These are phyloP conservation scores for Leccinum obscurum DNA, from an alignment of 768 basidiomycete species.

Conservation along the genomic window DNA sequence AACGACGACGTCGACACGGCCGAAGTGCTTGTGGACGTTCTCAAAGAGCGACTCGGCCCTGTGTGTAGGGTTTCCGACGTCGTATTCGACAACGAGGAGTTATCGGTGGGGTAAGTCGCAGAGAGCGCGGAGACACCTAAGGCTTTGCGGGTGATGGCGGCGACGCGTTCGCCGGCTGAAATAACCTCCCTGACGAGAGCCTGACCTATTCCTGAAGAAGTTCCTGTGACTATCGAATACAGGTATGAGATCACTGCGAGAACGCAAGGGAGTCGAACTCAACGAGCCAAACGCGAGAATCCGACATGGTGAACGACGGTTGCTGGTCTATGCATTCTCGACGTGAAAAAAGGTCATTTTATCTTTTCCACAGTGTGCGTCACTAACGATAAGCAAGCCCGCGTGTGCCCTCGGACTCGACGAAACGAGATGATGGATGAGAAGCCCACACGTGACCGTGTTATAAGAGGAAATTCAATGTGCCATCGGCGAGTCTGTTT, in stretches of 20 bases:
- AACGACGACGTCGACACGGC: conserved; percentile 34
- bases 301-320: conserved; percentile 10
- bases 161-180: conserved; percentile 27
- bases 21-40: conserved; percentile 25
- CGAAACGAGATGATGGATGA: no score
- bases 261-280: neutral
- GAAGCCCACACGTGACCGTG: neutral
- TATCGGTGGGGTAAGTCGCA: conserved; percentile 14
- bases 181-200: conserved; percentile 30
- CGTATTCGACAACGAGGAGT: conserved; percentile 31
- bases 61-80: conserved; percentile 28
- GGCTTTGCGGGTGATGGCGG: conserved; percentile 30
- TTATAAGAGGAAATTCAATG: neutral
- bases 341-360: conserved; percentile 3
- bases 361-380: conserved; percentile 2
- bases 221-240: conserved; percentile 38
- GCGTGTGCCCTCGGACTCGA: no score
- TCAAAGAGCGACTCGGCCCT: conserved; percentile 22
- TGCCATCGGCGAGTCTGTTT: no score
- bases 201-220: conserved; percentile 41
- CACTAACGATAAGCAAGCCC: no score
- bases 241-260: neutral
- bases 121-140: conserved; percentile 20
- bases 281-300: conserved; percentile 27
- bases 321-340: neutral